These are phyloP conservation scores for Prunus mongolica DNA, from an alignment of 306 rosid species.

Conservation along the genomic window DNA sequence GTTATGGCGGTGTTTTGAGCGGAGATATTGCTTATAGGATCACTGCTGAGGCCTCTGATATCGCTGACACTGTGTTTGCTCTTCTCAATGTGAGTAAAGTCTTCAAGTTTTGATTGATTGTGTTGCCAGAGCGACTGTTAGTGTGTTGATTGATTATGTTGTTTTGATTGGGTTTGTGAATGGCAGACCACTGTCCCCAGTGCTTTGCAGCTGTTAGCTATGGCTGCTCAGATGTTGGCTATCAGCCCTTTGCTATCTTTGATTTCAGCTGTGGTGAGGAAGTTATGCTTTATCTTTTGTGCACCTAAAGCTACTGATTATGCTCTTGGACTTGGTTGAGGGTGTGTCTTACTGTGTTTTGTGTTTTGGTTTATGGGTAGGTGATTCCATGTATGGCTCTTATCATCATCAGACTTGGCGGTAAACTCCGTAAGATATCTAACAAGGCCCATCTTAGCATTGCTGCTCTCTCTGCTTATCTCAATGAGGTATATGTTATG, in stretches of 20 bases:
- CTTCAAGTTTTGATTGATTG: background rate
- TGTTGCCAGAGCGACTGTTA: background rate
- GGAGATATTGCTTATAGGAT: slow-evolving; percentile 80
- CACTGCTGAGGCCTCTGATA: slow-evolving; percentile 83
- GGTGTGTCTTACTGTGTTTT: slow-evolving; percentile 18
- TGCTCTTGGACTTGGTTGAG: slow-evolving; percentile 4
- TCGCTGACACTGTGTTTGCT: slow-evolving; percentile 56
- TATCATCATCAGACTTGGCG: slow-evolving; percentile 61
- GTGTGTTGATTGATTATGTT: slow-evolving; percentile 1
- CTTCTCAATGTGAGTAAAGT: slow-evolving; percentile 65
- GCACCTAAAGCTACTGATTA: background rate
- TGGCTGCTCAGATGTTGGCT: slow-evolving; percentile 67
- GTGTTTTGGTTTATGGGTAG: slow-evolving; percentile 30
- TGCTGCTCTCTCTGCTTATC: slow-evolving; percentile 80
- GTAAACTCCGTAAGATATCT: slow-evolving; percentile 62
- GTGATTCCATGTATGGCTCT: slow-evolving; percentile 72
- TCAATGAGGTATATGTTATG: slow-evolving; percentile 61
- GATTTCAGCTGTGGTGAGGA: slow-evolving; percentile 72
- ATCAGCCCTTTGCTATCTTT: slow-evolving; percentile 72
- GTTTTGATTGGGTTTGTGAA: background rate
- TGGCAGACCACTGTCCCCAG: slow-evolving; percentile 82
- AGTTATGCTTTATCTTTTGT: slow-evolving; percentile 4
- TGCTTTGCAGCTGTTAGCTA: slow-evolving; percentile 67
- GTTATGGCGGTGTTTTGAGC: slow-evolving; percentile 32
- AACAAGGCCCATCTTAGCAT: slow-evolving; percentile 54